Evolutionary conservation across 345 rosid genomes (phyloP).

Genomic region (Arabidopsis arenosa): DNA sequence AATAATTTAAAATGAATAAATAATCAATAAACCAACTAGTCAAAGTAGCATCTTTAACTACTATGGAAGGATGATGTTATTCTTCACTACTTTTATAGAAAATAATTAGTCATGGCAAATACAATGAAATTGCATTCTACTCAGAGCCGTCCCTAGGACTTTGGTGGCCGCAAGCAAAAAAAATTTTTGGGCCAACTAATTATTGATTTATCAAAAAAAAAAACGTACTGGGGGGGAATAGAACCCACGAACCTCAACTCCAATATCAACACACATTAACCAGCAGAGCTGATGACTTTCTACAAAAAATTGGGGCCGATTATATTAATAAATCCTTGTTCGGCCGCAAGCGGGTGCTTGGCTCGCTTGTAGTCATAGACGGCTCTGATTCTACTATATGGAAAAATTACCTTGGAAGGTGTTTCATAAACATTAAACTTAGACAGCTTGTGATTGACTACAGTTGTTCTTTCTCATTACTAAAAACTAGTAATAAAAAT

Average conservation of each 20-base stretch:
- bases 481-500: not conserved
- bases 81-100: conserved; percentile 31
- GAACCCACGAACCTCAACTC: too few species aligned
- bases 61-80: conserved; percentile 35
- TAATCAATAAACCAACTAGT: conserved; percentile 25
- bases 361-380: too few species aligned
- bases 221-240: too few species aligned
- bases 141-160: too few species aligned
- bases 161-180: too few species aligned
- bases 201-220: too few species aligned
- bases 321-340: too few species aligned
- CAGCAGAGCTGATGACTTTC: too few species aligned
- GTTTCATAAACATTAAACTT: conserved; percentile 10
- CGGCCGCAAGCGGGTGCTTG: too few species aligned
- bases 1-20: not conserved
- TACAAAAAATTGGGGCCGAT: too few species aligned
- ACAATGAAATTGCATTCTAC: conserved; percentile 11
- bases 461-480: conserved; percentile 17
- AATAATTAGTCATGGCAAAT: conserved; percentile 5
- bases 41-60: conserved; percentile 23
- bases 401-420: conserved; percentile 27
- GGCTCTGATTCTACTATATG: conserved; percentile 15
- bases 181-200: too few species aligned
- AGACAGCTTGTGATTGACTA: conserved; percentile 26
- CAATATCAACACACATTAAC: too few species aligned